Conservation (phyloP, 2,329 filamentous ascomycete genomes). For the Sporothrix luriei region DNA sequence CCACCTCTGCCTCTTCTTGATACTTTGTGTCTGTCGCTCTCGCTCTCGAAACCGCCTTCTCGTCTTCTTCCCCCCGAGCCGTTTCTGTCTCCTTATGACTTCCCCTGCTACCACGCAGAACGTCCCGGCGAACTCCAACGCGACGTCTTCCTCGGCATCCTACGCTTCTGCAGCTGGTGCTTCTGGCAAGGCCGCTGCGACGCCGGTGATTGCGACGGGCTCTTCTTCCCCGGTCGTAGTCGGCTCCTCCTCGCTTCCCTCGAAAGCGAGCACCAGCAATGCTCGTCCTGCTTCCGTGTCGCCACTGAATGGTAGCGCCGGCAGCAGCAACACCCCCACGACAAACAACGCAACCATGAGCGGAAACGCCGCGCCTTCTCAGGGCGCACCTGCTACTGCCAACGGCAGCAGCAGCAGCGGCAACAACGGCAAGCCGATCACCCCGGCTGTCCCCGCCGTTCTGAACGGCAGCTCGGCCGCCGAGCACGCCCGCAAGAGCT, state of each 20-base stretch:
- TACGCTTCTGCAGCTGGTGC: conserved; percentile 69
- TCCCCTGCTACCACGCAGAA: conserved; percentile 60
- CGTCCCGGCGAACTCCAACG: conserved; percentile 40
- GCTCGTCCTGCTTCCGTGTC: conserved; percentile 68
- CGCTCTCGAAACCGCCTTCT: not conserved
- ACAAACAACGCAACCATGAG: conserved; percentile 32
- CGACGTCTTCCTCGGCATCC: conserved; percentile 60
- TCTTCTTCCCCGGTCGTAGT: conserved; percentile 59
- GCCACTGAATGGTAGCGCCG: conserved; percentile 77
- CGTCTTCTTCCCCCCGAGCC: not conserved
- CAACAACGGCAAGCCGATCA: conserved; percentile 46
- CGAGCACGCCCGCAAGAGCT: conserved; percentile 82
- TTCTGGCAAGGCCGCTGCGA: conserved; percentile 63
- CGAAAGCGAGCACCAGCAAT: conserved; percentile 53
- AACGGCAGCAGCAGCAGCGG: conserved; percentile 30
- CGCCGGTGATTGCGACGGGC: conserved; percentile 63
- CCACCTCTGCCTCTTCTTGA: not conserved
- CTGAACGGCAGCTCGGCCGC: conserved; percentile 66
- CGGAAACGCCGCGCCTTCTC: conserved; percentile 22
- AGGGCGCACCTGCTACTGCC: conserved; percentile 44
- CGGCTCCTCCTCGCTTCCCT: conserved; percentile 56
- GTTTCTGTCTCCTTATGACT: conserved; percentile 56
- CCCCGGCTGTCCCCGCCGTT: conserved; percentile 63
- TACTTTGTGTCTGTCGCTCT: not conserved
- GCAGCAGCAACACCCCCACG: conserved; percentile 28